These are phyloP conservation scores for Diaporthe citrichinensis DNA, from an alignment of 2,329 filamentous ascomycete species.

Conservation along the genomic window DNA sequence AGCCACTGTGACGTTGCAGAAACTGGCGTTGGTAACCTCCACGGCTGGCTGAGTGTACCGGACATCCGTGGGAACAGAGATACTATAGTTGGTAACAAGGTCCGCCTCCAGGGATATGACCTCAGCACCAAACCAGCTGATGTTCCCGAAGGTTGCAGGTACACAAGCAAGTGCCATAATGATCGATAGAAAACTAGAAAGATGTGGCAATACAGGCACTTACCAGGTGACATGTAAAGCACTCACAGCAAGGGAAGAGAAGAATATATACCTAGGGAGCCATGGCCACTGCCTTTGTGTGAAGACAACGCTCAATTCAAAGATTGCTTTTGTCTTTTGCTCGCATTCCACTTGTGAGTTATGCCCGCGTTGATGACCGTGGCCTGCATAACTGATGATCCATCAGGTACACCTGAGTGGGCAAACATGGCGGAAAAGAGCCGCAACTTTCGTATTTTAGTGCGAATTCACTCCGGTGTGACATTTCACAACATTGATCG, in stretches of 20 bases:
- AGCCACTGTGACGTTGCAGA: slow-evolving; percentile 25
- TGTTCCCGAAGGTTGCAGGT: neutral
- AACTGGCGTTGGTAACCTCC: neutral
- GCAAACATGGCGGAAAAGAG: neutral
- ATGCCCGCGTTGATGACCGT: neutral
- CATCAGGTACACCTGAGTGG: neutral
- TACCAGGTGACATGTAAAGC: neutral
- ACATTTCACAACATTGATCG: neutral
- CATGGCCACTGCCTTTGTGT: neutral
- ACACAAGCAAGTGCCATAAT: neutral
- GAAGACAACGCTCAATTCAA: neutral
- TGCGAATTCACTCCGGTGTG: neutral
- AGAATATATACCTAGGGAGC: neutral
- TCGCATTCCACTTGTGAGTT: neutral
- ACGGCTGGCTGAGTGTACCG: slow-evolving; percentile 7
- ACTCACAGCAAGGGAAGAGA: neutral
- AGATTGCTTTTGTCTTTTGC: neutral
- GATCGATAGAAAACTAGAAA: neutral
- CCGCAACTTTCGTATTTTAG: neutral
- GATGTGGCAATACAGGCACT: neutral
- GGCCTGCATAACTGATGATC: neutral
- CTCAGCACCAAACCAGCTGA: slow-evolving; percentile 1
- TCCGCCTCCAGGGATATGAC: neutral
- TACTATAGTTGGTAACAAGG: neutral
- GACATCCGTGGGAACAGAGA: neutral